phyloP scores from a whole-genome alignment of 345 rosid species.

The Angophora floribunda region DNA sequence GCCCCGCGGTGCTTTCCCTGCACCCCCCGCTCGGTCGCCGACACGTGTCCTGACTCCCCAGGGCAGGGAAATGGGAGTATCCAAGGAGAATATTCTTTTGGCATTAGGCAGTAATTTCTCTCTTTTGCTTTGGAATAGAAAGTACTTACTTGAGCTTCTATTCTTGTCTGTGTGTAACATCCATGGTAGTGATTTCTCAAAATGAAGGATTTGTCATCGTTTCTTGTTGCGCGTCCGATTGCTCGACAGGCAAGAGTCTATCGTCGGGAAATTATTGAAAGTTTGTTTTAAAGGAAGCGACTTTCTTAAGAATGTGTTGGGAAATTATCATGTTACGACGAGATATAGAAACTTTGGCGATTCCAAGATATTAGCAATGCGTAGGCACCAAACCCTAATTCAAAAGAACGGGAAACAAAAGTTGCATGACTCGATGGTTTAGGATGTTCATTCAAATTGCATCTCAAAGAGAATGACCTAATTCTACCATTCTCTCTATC shows the following conservation, averaged over 20 bases:
- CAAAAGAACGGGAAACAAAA: background rate
- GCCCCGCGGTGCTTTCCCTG: background rate
- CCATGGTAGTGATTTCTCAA: too few relatives aligned
- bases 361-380: background rate
- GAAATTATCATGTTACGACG: accelerated
- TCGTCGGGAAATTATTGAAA: background rate
- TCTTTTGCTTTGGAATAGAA: background rate
- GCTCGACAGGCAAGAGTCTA: too few relatives aligned
- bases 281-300: background rate
- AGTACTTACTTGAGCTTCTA: background rate
- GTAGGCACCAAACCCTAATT: background rate
- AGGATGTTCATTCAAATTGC: background rate
- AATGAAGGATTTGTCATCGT: too few relatives aligned
- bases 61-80: background rate
- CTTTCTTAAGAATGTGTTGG: background rate
- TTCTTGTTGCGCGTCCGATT: too few relatives aligned
- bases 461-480: background rate
- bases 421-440: background rate
- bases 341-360: background rate
- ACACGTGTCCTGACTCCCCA: background rate
- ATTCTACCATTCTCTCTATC: background rate
- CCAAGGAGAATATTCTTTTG: background rate
- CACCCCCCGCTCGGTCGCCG: background rate
- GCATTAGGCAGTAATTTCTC: background rate
- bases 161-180: background rate